Conservation (phyloP, 371 early-diverging fungal genomes). For the Haplosporangium sp. region DNA sequence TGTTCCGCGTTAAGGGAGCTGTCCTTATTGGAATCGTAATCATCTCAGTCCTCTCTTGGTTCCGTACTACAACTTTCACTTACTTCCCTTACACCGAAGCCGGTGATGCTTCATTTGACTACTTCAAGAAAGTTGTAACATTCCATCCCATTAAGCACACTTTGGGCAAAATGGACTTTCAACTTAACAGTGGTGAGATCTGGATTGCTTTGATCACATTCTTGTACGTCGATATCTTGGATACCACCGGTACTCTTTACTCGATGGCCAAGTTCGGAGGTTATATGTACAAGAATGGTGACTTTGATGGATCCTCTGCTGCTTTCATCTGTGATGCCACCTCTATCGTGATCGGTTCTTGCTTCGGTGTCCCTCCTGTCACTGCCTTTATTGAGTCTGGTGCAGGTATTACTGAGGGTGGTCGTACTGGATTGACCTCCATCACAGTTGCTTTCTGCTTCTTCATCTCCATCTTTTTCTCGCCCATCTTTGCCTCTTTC, state of each 20-base stretch:
- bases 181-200: conserved; percentile 66
- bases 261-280: conserved; percentile 86
- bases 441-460: conserved; percentile 77
- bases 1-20: conserved; percentile 81
- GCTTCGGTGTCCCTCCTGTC: conserved; percentile 80
- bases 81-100: conserved; percentile 78
- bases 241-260: conserved; percentile 85
- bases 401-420: conserved; percentile 87
- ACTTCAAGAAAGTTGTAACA: conserved; percentile 81
- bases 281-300: conserved; percentile 78
- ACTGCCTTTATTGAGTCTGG: conserved; percentile 87
- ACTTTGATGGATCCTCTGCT: conserved; percentile 79
- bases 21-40: conserved; percentile 78
- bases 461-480: conserved; percentile 82
- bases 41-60: conserved; percentile 79
- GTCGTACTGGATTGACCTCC: conserved; percentile 83
- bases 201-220: conserved; percentile 88
- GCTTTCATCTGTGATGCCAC: conserved; percentile 83
- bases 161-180: conserved; percentile 75
- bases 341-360: conserved; percentile 74
- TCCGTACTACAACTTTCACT: conserved; percentile 73
- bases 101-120: conserved; percentile 74
- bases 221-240: conserved; percentile 85
- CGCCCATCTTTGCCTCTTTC: conserved; percentile 89
- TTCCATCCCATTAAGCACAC: conserved; percentile 71